Percentiles rank a stretch among this genome's conserved stretches.
Conservation (phyloP, 306 rosid species). For the Glycine soja region DNA sequence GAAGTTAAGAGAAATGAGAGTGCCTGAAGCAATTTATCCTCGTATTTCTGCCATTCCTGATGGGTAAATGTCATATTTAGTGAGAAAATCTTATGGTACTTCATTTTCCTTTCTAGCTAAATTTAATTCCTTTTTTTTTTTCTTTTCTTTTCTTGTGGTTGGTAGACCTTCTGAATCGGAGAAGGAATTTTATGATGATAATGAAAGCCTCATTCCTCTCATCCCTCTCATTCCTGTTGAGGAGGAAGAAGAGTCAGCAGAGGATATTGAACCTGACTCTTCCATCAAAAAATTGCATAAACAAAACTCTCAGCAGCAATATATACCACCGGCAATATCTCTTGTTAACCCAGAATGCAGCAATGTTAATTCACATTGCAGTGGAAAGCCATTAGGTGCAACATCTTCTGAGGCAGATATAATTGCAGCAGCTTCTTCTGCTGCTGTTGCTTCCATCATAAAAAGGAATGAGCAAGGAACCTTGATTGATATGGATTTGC, state of each 20-base stretch:
- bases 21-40: constrained; percentile 78
- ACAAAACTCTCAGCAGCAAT: neutral
- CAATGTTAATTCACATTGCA: constrained; percentile 27
- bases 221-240: constrained; percentile 68
- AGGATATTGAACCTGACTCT: constrained; percentile 26
- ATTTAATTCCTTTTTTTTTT: neutral
- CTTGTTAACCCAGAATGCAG: constrained; percentile 27
- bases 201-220: constrained; percentile 52
- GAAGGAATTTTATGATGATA: constrained; percentile 58
- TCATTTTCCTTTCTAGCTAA: constrained; percentile 20
- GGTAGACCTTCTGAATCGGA: constrained; percentile 63
- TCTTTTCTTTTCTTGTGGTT: neutral
- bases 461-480: constrained; percentile 61
- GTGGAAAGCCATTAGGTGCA: constrained; percentile 38
- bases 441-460: constrained; percentile 56
- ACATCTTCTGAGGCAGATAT: constrained; percentile 49
- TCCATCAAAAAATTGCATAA: neutral
- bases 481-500: constrained; percentile 66
- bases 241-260: constrained; percentile 60
- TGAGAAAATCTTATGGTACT: constrained; percentile 7
- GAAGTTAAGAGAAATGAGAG: constrained; percentile 59
- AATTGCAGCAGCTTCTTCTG: constrained; percentile 58
- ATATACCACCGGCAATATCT: constrained; percentile 15
- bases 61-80: constrained; percentile 50
- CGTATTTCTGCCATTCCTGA: constrained; percentile 69